Percentiles rank a stretch among this genome's conserved stretches.
These are phyloP conservation scores for Decorospora gaudefroyi DNA, from an alignment of 2,329 filamentous ascomycete genomes.

Conservation along the genomic window DNA sequence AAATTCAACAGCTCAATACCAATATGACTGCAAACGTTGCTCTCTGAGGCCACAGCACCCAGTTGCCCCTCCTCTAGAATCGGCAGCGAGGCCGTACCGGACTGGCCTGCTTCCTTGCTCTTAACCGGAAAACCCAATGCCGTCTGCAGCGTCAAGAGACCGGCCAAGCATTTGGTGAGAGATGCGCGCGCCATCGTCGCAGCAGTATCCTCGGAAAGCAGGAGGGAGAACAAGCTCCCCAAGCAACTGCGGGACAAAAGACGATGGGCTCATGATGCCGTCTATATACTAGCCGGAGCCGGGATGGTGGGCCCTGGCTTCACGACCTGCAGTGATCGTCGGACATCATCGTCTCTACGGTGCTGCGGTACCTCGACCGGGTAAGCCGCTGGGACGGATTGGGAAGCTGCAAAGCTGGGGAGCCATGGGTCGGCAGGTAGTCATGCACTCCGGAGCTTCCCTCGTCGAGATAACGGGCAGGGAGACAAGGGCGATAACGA, in stretches of 20 bases:
- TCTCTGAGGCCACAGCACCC: constrained; percentile 55
- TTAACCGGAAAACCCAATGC: constrained; percentile 34
- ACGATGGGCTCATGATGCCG: constrained; percentile 10
- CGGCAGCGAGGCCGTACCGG: constrained; percentile 16
- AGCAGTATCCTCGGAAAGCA: constrained; percentile 14
- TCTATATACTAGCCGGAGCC: constrained; percentile 17
- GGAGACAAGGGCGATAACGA: too few species aligned
- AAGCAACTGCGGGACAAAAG: constrained; percentile 7
- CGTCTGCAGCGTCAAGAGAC: constrained; percentile 36
- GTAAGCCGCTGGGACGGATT: constrained; percentile 8
- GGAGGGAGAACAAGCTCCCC: constrained; percentile 12
- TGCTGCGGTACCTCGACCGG: constrained; percentile 3
- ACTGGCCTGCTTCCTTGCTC: constrained; percentile 10
- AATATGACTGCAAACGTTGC: constrained; percentile 52
- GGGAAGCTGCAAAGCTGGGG: constrained; percentile 9
- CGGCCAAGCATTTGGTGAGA: constrained; percentile 27
- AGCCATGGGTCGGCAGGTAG: too few species aligned
- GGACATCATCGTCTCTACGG: too few species aligned
- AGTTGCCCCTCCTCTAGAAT: constrained; percentile 32
- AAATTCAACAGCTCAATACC: constrained; percentile 52
- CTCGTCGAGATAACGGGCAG: neutral
- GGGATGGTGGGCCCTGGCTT: constrained; percentile 3
- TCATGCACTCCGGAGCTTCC: neutral
- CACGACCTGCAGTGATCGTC: constrained; percentile 2
- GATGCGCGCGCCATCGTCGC: constrained; percentile 30